Percentiles rank a stretch among this genome's conserved stretches.
These are phyloP conservation scores for Ogataea trehalophila DNA, from an alignment of 805 yeast species.

Conservation along the genomic window DNA sequence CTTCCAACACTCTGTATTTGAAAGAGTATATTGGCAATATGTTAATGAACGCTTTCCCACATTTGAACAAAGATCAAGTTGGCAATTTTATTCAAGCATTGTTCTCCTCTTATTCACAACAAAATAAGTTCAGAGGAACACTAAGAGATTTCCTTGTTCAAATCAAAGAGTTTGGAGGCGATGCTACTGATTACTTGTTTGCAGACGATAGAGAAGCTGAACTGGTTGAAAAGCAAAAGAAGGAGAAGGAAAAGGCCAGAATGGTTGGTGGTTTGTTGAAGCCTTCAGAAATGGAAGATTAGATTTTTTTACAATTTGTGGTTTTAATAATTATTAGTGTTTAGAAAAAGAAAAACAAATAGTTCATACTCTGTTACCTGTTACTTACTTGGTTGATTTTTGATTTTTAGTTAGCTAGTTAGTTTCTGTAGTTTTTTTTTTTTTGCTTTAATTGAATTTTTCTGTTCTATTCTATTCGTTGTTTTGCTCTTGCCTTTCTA, in stretches of 20 bases:
- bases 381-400: background rate
- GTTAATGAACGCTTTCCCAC: constrained; percentile 87
- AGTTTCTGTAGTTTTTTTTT: no score
- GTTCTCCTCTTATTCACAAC: constrained; percentile 67
- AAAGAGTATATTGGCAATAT: constrained; percentile 78
- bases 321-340: background rate
- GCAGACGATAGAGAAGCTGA: constrained; percentile 90
- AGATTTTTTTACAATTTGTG: background rate
- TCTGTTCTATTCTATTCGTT: no score
- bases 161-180: constrained; percentile 93
- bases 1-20: constrained; percentile 72
- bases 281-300: constrained; percentile 90
- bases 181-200: constrained; percentile 87
- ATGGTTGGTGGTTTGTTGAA: constrained; percentile 90
- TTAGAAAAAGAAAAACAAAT: no score
- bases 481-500: no score
- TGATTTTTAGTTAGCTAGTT: background rate
- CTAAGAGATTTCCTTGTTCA: constrained; percentile 95
- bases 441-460: no score
- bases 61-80: constrained; percentile 78
- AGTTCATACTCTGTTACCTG: no score
- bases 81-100: constrained; percentile 75
- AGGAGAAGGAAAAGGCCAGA: constrained; percentile 76
- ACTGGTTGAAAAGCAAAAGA: constrained; percentile 57
- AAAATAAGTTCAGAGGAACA: constrained; percentile 70